Percentiles rank a stretch among this genome's conserved stretches.
These are phyloP conservation scores for Dendrothele bispora DNA, from an alignment of 768 basidiomycete genomes.

Conservation along the genomic window DNA sequence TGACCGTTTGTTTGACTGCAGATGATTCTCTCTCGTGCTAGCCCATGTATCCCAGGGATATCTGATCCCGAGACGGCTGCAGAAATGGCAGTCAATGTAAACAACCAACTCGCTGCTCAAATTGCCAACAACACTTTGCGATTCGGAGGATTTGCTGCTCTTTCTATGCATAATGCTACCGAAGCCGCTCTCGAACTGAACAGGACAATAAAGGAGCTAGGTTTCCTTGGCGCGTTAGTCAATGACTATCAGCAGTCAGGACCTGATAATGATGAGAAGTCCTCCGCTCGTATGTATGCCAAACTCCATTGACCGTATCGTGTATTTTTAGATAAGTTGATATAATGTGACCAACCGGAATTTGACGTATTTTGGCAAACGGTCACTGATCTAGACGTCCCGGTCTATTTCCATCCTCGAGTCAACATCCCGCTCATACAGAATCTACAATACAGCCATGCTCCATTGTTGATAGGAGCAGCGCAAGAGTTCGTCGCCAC, in stretches of 20 bases:
- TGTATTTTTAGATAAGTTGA: conserved; percentile 2
- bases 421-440: neutral
- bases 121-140: conserved; percentile 7
- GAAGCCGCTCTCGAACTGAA: conserved; percentile 39
- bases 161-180: conserved; percentile 45
- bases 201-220: conserved; percentile 37
- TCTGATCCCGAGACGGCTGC: conserved; percentile 4
- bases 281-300: neutral
- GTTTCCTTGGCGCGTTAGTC: conserved; percentile 39
- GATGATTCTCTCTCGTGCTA: conserved; percentile 9
- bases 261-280: neutral
- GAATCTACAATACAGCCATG: conserved; percentile 17
- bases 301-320: neutral
- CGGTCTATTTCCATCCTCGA: conserved; percentile 5
- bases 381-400: conserved; percentile 5
- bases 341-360: conserved; percentile 6
- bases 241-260: conserved; percentile 48
- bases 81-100: conserved; percentile 32
- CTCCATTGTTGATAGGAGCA: conserved; percentile 31
- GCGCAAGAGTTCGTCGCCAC: conserved; percentile 38
- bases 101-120: conserved; percentile 24
- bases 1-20: too few relatives aligned
- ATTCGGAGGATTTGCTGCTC: conserved; percentile 41
- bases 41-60: conserved; percentile 17
- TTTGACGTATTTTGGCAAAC: conserved; percentile 8